These are phyloP conservation scores for Aspergillus fructus DNA, from an alignment of 2,329 filamentous ascomycete species.

Conservation along the genomic window DNA sequence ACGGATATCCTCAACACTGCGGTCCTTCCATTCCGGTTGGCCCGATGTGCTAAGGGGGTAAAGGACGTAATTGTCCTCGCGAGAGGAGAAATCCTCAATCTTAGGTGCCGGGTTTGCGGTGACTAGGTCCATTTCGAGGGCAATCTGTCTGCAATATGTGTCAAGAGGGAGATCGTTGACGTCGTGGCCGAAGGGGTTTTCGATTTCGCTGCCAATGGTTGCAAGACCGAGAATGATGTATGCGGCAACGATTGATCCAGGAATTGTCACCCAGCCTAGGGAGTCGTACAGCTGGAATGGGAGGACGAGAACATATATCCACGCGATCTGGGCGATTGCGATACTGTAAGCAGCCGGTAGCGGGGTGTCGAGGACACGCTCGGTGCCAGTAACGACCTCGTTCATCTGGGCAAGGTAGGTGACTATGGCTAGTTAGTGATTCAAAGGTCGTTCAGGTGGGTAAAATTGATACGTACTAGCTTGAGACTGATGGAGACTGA, in stretches of 20 bases:
- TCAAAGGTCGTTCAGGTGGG: background rate
- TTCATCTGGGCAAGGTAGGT: conserved; percentile 64
- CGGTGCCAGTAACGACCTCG: conserved; percentile 69
- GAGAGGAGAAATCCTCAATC: conserved; percentile 48
- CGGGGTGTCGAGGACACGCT: conserved; percentile 78
- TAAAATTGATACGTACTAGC: conserved; percentile 27
- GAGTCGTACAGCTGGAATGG: conserved; percentile 72
- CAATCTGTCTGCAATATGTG: conserved; percentile 72
- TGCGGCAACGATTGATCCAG: conserved; percentile 67
- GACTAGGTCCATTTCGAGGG: conserved; percentile 72
- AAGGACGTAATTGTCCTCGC: conserved; percentile 38
- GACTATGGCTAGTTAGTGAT: conserved; percentile 37
- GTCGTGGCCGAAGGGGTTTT: conserved; percentile 81
- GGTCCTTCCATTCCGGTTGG: conserved; percentile 50
- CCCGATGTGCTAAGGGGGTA: conserved; percentile 45
- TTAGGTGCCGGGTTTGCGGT: conserved; percentile 57
- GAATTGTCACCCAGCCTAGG: conserved; percentile 74
- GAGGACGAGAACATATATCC: conserved; percentile 76
- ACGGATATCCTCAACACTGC: conserved; percentile 49
- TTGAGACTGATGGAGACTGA: conserved; percentile 39
- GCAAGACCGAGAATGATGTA: conserved; percentile 82
- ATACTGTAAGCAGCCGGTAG: conserved; percentile 81
- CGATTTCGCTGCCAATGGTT: conserved; percentile 75
- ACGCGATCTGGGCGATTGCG: conserved; percentile 81
- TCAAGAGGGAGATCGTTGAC: conserved; percentile 81